Evolutionary conservation across 2,329 filamentous ascomycete genomes (phyloP).

Genomic region (Colletotrichum sublineola): DNA sequence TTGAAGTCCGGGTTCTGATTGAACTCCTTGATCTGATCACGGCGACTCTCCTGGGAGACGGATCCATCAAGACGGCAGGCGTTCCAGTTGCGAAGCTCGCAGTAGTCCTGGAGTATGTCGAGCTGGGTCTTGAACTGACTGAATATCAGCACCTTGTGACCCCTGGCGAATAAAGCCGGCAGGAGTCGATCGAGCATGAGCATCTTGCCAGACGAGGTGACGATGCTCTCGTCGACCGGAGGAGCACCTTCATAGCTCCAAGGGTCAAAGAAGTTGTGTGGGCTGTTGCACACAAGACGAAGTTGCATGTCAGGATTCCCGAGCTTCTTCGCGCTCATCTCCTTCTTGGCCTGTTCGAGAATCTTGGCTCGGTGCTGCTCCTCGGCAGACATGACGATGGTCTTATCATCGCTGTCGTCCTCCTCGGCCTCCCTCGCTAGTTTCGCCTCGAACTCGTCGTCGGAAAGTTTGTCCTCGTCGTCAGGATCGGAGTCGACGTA

Average conservation of each 20-base stretch:
- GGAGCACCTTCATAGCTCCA: conserved; percentile 74
- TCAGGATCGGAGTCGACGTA: conserved; percentile 71
- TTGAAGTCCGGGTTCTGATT: conserved; percentile 75
- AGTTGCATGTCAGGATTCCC: conserved; percentile 95
- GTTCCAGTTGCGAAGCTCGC: conserved; percentile 83
- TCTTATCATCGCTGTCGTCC: conserved; percentile 54
- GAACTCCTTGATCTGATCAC: conserved; percentile 79
- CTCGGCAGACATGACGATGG: conserved; percentile 61
- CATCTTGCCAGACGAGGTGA: conserved; percentile 96
- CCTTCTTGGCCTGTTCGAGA: conserved; percentile 84
- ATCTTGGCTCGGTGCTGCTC: conserved; percentile 76
- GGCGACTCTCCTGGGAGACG: conserved; percentile 80
- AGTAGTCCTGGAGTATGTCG: conserved; percentile 91
- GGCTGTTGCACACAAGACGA: conserved; percentile 90
- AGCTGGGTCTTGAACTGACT: conserved; percentile 96
- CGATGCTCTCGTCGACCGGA: conserved; percentile 81
- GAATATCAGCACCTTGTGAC: conserved; percentile 95
- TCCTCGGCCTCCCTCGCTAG: conserved; percentile 73
- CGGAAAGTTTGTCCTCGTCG: conserved; percentile 74
- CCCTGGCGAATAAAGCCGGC: conserved; percentile 77
- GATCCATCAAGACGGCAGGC: conserved; percentile 92
- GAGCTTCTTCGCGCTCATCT: conserved; percentile 91
- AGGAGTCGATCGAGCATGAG: conserved; percentile 90
- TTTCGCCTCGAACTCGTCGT: conserved; percentile 86
- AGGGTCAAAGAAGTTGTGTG: conserved; percentile 97